Evolutionary conservation across 305 asterid genomes (phyloP).

Genomic region (Fraxinus dipetala): DNA sequence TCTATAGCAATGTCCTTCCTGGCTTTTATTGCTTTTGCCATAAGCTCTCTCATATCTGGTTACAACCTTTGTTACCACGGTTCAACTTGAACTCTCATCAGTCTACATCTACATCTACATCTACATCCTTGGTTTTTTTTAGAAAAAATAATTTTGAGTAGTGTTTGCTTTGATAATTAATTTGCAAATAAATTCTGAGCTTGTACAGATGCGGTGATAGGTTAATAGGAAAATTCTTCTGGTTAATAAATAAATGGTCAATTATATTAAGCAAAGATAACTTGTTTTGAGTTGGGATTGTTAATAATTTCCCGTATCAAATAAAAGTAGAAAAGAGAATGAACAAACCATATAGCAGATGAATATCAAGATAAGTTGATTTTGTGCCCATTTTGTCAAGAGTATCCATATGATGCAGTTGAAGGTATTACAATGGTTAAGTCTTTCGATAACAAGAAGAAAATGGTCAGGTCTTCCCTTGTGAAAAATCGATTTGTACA

Average conservation of each 20-base stretch:
- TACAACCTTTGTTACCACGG: constrained; percentile 43
- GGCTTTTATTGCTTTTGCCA: constrained; percentile 57
- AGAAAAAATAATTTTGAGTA: neutral
- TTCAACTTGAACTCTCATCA: constrained; percentile 25
- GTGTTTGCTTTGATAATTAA: neutral
- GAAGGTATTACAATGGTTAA: neutral
- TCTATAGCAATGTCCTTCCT: constrained; percentile 61
- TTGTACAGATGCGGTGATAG: neutral
- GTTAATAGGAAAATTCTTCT: neutral
- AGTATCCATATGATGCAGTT: neutral
- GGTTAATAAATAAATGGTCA: neutral
- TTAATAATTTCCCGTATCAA: neutral
- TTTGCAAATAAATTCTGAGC: neutral
- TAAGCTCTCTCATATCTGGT: constrained; percentile 57
- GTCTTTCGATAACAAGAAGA: too few relatives aligned
- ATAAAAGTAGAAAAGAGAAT: neutral
- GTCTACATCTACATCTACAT: neutral
- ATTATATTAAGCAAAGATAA: neutral
- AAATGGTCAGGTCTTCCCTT: neutral
- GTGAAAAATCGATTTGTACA: neutral
- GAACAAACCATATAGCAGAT: neutral
- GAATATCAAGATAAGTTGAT: neutral
- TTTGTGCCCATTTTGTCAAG: neutral
- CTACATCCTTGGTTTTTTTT: neutral
- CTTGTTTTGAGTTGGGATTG: neutral